Conservation (phyloP, 202 grass and related monocot species). For the Saccharum hybrid region DNA sequence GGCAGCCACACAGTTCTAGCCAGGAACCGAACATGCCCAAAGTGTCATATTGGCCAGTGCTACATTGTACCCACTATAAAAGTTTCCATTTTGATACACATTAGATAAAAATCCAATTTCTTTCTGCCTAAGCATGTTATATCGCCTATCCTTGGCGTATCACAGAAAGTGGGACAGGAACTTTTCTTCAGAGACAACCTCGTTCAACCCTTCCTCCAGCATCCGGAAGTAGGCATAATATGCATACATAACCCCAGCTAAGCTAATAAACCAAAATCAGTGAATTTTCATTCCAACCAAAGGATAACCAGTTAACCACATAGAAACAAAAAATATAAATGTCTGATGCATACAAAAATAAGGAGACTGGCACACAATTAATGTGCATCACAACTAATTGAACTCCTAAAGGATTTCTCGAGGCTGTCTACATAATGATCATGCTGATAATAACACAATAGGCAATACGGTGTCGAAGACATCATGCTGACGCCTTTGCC, state of each 20-base stretch:
- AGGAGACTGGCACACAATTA: slow-evolving; percentile 6
- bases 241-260: background rate
- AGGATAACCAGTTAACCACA: slow-evolving; percentile 7
- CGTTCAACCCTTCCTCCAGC: too few relatives aligned
- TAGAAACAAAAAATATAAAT: background rate
- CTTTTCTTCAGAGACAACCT: too few relatives aligned
- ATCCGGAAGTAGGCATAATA: background rate
- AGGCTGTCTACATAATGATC: slow-evolving; percentile 18
- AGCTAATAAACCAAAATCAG: background rate
- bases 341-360: slow-evolving; percentile 17
- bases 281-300: background rate
- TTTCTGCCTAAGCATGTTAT: background rate
- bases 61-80: too few relatives aligned
- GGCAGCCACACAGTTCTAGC: too few relatives aligned
- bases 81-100: background rate
- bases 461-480: background rate
- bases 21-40: too few relatives aligned
- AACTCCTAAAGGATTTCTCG: background rate
- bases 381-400: slow-evolving; percentile 8
- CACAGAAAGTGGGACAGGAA: too few relatives aligned
- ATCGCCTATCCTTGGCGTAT: background rate
- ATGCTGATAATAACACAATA: slow-evolving; percentile 9
- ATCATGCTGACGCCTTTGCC: background rate
- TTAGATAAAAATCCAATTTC: background rate
- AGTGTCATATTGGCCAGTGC: too few relatives aligned